phyloP scores from a whole-genome alignment of 371 early-diverging fungal genomes.

The Blakeslea trispora region DNA sequence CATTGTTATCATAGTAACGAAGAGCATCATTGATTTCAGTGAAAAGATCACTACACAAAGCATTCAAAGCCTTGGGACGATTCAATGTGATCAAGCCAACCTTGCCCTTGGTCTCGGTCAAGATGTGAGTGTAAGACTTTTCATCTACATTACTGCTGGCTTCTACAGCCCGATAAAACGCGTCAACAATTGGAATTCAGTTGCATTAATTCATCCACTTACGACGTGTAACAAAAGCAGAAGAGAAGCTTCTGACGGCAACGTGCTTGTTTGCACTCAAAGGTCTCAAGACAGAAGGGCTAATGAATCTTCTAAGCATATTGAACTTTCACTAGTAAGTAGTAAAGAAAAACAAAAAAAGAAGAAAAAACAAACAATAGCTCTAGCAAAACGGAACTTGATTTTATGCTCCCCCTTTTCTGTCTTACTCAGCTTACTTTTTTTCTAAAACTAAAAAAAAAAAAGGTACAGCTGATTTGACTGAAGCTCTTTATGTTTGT shows the following conservation, averaged over 20 bases:
- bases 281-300: conserved; percentile 43
- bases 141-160: conserved; percentile 40
- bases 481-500: no score
- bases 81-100: conserved; percentile 91
- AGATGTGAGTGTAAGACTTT: conserved; percentile 64
- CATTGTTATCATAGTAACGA: conserved; percentile 75
- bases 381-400: conserved; percentile 22
- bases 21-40: conserved; percentile 92
- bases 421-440: no score
- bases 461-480: no score
- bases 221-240: conserved; percentile 38
- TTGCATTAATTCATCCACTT: conserved; percentile 14
- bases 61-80: conserved; percentile 96
- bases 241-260: conserved; percentile 37
- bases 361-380: conserved; percentile 7
- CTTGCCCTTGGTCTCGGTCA: conserved; percentile 78
- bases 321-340: conserved; percentile 6
- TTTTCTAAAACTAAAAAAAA: no score
- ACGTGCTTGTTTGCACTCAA: conserved; percentile 36
- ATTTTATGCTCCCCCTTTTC: not conserved
- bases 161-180: conserved; percentile 14
- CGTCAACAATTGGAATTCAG: not conserved
- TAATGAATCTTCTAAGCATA: conserved; percentile 46
- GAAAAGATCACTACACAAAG: conserved; percentile 92
- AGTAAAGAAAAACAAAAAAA: conserved; percentile 3